A percentile compares a stretch with the other conserved stretches of the same genome.
Evolutionary conservation across 768 basidiomycete species (phyloP).

Genomic region (Tulasnella sp.): DNA sequence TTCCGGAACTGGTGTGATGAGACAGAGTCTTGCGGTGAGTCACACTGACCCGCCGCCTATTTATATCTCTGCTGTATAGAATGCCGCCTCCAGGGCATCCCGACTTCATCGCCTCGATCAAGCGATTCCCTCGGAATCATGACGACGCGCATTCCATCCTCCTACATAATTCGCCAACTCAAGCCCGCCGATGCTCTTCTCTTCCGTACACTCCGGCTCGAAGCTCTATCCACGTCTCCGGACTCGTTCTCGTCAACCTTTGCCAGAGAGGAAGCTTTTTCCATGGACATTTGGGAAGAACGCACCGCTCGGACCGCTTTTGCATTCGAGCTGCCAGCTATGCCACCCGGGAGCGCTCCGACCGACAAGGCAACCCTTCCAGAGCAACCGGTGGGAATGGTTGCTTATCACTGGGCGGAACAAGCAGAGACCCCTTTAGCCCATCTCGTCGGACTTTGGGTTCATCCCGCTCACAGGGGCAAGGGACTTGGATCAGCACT

Average conservation of each 20-base stretch:
- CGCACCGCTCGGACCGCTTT: neutral
- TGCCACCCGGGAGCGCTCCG: neutral
- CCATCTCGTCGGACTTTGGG: conserved; percentile 4
- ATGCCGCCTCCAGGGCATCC: neutral
- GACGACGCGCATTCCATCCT: neutral
- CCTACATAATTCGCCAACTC: neutral
- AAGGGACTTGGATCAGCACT: neutral
- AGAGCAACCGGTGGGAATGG: neutral
- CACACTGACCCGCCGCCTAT: neutral
- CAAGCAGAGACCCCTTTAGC: neutral
- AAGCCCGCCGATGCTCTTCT: neutral
- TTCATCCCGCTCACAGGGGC: neutral
- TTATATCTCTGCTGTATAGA: neutral
- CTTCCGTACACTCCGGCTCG: neutral
- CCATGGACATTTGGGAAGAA: neutral
- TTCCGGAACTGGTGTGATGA: neutral
- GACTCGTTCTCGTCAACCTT: neutral
- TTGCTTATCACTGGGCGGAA: neutral
- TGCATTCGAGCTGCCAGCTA: conserved; percentile 2
- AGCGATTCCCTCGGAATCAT: neutral
- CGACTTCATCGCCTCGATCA: neutral
- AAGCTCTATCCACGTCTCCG: neutral
- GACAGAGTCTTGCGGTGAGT: neutral
- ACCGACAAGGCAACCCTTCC: neutral
- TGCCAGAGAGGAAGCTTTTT: neutral